Evolutionary conservation across 2,329 filamentous ascomycete genomes (phyloP), one percentile per base, ranked within the genome.

Genomic region (Macroventuria anomochaeta): DNA sequence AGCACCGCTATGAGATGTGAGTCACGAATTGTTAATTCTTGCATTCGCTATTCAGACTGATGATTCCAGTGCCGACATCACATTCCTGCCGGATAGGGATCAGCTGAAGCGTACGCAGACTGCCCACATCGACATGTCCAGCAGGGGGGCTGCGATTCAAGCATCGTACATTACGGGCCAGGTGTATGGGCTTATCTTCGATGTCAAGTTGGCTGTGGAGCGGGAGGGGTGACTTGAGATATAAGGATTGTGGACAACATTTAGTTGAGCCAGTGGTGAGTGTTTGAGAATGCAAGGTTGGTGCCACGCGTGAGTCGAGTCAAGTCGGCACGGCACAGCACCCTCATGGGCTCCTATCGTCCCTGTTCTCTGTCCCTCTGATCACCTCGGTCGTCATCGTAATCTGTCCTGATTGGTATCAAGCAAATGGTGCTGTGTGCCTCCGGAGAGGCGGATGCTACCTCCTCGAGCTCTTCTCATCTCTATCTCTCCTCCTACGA

Each of bases 81-180:
- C 40, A 8, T 21, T 71, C 13, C 42, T 67, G 6, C 25, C 58
- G 0, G 46, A 51, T 10, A 58, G 67, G 1, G 58, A 65, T 43
- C 62, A 59, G 3, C 31, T 59, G 46, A 61, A 49, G 33, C 49
- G 65, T 12, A 70, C 67, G 3, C 59, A 58, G 34, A 59, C 53
- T 8, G 66, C 67, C 57, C 59, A 18, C 32, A 52, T 15, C 10
- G 44, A 48, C 12, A 33, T 48, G n/a, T 5, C n/a, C 20, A 26
- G 28, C 36, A 55, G 20, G 20, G 36, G 29, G 47, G n/a, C 31
- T 7, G 39, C 46, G 21, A 23, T 50, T 8, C 21, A 33, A 2
- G 46, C 46, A 6, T 42, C 46, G 13, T 50, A 21, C 13, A 28
- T 28, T 6, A 26, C 26, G 1, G 44, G 44, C 1, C 36, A 48